phyloP scores from a whole-genome alignment of 2,329 filamentous ascomycete species.

The Fusarium anthophilum region DNA sequence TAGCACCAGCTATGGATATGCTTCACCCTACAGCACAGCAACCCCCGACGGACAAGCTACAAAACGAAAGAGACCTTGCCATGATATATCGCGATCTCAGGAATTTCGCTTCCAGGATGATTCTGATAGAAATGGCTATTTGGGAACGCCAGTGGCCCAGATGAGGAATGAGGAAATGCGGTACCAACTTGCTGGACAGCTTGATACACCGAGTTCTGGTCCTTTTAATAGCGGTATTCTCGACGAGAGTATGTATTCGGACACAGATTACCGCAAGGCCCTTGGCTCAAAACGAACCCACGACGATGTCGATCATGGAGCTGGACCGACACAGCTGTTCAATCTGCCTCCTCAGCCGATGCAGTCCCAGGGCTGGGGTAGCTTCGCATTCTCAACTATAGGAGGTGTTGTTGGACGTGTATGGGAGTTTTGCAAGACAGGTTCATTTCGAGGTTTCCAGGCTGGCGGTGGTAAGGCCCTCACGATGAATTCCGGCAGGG shows the following conservation, averaged over 20 bases:
- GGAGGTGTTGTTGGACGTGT: constrained; percentile 79
- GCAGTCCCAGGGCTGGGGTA: constrained; percentile 61
- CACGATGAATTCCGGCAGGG: constrained; percentile 53
- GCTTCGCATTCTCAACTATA: constrained; percentile 68
- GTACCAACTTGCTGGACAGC: constrained; percentile 64
- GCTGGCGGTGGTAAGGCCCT: constrained; percentile 84
- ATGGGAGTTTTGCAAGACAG: constrained; percentile 82
- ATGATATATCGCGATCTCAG: constrained; percentile 43
- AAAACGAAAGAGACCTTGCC: constrained; percentile 59
- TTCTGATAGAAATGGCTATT: constrained; percentile 30
- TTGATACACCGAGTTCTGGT: constrained; percentile 57
- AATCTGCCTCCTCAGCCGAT: constrained; percentile 43
- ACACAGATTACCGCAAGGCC: constrained; percentile 63
- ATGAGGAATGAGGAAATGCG: constrained; percentile 32
- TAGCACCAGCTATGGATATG: constrained; percentile 52
- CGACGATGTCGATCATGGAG: constrained; percentile 49
- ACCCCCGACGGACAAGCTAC: constrained; percentile 39
- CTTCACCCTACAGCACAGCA: constrained; percentile 30
- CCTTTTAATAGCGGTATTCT: constrained; percentile 49
- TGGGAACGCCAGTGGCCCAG: constrained; percentile 35
- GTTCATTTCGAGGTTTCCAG: constrained; percentile 83
- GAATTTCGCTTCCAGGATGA: constrained; percentile 36
- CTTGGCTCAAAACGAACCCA: constrained; percentile 58
- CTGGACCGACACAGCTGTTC: constrained; percentile 47
- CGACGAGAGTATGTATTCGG: constrained; percentile 66